phyloP scores from a whole-genome alignment of 192 early-diverging fungal species.

The Gaertneriomyces semiglobifer region DNA sequence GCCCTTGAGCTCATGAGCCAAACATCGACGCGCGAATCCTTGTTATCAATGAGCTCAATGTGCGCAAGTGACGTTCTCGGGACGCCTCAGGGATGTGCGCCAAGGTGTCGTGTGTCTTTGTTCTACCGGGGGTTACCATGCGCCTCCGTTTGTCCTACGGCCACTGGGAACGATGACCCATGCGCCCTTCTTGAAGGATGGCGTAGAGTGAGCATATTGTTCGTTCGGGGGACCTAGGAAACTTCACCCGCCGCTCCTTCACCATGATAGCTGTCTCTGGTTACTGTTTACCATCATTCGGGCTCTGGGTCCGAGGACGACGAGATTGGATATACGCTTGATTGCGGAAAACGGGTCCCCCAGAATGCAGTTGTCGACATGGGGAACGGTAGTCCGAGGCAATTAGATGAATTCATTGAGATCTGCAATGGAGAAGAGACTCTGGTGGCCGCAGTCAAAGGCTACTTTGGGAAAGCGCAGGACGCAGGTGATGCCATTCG shows the following conservation, averaged over 20 bases:
- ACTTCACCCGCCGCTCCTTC: constrained; percentile 1
- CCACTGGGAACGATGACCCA: neutral
- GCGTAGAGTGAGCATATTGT: neutral
- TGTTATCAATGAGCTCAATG: neutral
- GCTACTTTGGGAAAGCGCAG: neutral
- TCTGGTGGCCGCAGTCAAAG: neutral
- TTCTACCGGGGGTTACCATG: constrained; percentile 5
- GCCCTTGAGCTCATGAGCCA: constrained; percentile 1
- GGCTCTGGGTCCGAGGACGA: neutral
- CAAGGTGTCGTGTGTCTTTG: constrained; percentile 2
- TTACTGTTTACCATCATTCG: neutral
- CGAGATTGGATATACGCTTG: neutral
- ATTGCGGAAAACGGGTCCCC: neutral
- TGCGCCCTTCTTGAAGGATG: neutral
- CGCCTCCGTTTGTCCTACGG: neutral
- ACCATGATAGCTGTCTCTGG: neutral
- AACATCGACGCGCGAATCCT: constrained; percentile 2
- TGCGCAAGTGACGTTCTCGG: constrained; percentile 3
- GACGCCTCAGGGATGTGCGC: constrained; percentile 1
- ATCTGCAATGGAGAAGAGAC: constrained; percentile 1
- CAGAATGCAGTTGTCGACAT: neutral
- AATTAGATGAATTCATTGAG: neutral
- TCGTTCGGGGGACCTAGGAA: neutral
- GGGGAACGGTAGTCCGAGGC: neutral
- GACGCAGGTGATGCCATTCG: neutral